Conservation (phyloP, 176 grass and related monocot genomes). For the Triticum monococcum region DNA sequence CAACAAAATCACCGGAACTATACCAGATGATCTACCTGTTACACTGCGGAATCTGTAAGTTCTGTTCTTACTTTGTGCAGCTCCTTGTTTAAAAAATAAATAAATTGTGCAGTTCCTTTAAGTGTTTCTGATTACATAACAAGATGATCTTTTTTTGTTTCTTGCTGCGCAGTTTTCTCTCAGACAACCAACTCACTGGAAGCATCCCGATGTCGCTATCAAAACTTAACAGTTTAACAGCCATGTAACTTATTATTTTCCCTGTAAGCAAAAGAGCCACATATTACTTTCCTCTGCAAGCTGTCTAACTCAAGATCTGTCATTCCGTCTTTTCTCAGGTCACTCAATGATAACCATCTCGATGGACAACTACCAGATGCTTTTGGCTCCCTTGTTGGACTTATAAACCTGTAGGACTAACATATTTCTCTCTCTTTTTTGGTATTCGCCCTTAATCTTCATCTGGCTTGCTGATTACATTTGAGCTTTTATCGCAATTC, state of each 20-base stretch:
- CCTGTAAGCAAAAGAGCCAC: not conserved
- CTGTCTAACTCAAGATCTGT: conserved; percentile 30
- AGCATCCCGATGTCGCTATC: conserved; percentile 93
- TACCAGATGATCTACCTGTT: conserved; percentile 77
- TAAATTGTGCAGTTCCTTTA: conserved; percentile 8
- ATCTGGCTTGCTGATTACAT: conserved; percentile 14
- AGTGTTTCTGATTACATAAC: not conserved
- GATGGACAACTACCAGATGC: conserved; percentile 76
- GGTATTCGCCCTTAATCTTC: not conserved
- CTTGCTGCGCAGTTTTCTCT: conserved; percentile 77
- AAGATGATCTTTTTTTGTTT: conserved; percentile 16
- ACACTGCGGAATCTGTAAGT: conserved; percentile 85
- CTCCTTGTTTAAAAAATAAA: not conserved
- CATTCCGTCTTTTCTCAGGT: conserved; percentile 55
- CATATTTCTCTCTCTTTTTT: conserved; percentile 4
- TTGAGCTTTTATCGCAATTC: conserved; percentile 5
- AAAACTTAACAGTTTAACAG: conserved; percentile 63
- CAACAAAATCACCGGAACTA: conserved; percentile 73
- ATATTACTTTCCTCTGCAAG: not conserved
- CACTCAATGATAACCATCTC: conserved; percentile 85
- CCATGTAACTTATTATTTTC: conserved; percentile 58
- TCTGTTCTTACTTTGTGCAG: conserved; percentile 21
- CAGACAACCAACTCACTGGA: conserved; percentile 91
- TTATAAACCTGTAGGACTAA: conserved; percentile 84
- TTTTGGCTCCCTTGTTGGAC: conserved; percentile 67